Evolutionary conservation across 2,329 filamentous ascomycete genomes (phyloP).

Genomic region (Coniella lustricola): DNA sequence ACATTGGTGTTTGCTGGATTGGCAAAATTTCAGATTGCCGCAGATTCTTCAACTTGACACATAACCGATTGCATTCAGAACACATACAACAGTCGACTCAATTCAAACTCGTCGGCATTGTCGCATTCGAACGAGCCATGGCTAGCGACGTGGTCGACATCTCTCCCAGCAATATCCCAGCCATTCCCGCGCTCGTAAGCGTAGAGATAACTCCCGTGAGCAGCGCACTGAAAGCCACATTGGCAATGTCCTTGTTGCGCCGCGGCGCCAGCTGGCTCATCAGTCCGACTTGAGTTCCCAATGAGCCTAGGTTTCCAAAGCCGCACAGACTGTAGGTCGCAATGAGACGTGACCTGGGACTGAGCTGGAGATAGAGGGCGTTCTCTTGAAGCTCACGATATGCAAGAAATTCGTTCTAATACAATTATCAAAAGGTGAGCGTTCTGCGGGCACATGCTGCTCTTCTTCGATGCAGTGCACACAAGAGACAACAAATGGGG

Average conservation of each 20-base stretch:
- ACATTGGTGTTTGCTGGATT: too few species aligned
- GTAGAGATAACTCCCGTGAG: constrained; percentile 73
- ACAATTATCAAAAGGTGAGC: not conserved
- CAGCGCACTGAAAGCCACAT: constrained; percentile 69
- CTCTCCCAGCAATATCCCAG: constrained; percentile 64
- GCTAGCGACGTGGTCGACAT: constrained; percentile 11
- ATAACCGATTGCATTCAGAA: too few species aligned
- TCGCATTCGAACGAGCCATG: not conserved
- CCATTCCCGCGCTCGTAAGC: constrained; percentile 69
- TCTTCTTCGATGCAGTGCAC: not conserved
- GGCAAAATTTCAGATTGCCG: too few species aligned
- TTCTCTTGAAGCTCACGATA: constrained; percentile 49
- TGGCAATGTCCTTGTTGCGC: constrained; percentile 67
- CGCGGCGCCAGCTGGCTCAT: constrained; percentile 72
- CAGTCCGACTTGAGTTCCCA: constrained; percentile 86
- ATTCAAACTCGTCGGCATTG: not conserved
- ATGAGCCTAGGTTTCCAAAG: constrained; percentile 79
- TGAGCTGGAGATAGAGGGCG: constrained; percentile 49
- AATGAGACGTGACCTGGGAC: constrained; percentile 67
- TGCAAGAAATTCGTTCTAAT: constrained; percentile 70
- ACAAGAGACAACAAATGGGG: too few species aligned
- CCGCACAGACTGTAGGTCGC: constrained; percentile 79
- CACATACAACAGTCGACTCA: not conserved
- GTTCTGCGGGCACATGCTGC: too few species aligned
- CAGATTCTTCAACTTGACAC: too few species aligned